Base-by-base conservation (phyloP, 2,329 filamentous ascomycete species). In the Coleophoma crateriformis region DNA sequence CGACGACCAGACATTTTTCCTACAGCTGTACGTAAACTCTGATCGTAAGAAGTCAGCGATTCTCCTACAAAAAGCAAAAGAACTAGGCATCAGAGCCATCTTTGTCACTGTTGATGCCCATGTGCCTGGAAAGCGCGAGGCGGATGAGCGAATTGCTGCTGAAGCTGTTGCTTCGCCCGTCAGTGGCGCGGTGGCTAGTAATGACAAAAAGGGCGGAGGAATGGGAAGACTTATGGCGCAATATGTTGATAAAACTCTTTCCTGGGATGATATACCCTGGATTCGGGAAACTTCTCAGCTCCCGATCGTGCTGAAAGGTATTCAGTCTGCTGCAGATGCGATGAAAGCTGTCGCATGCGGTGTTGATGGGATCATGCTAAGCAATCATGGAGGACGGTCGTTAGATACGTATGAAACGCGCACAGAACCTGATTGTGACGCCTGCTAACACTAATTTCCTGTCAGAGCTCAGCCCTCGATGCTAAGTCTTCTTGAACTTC, bases 281-380 rank as follows among this genome's bases (percentile, higher is more conserved):
- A 71, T 81, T 4, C 66, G 71, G 37, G 71, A 78, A 12, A 67
- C 79, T 61, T 59, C 54, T 51, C 46, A 52, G 33, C 48, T 49
- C 15, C 57, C 54, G 2, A 47, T 61, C 15, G 50, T 63, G 57
- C 41, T 88, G 34, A 88, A 88, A 65, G 84, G 84, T 0, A 78
- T 89, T n/a, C 83, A 88, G 67, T 78, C 76, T 20, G 77, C 79
- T 0, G 69, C 71, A 17, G 85, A 83, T 58, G 78, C 79, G 0
- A 69, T 68, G 13, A 58, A 70, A 35, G 78, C 79, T 0, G 69
- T 75, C 48, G 63, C 74, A 41, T 63, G 69, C 48, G 77, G 76
- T 0, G 67, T 76, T 44, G 71, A 79, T 50, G 78, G 78, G 1
- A 76, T 82, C 43, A 62, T 80, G 50, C 55, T 83, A 33, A 78